phyloP scores from a whole-genome alignment of 1,284 basidiomycete species.

The Termitomyces sp. region DNA sequence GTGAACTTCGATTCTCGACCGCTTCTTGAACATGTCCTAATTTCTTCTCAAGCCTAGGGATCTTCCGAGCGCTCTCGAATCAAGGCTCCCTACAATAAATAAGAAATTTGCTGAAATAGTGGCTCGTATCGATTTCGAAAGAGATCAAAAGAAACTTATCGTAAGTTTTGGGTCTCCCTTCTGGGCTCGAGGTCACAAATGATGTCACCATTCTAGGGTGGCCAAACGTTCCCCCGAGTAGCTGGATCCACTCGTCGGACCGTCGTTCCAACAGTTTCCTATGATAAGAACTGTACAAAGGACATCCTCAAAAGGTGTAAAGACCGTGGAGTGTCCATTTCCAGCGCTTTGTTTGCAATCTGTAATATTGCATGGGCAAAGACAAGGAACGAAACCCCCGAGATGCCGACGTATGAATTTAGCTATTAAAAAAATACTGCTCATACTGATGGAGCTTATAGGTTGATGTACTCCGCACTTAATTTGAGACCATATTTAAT shows the following conservation, averaged over 20 bases:
- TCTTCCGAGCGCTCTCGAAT: constrained; percentile 53
- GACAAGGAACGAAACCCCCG: constrained; percentile 34
- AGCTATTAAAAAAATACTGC: background rate
- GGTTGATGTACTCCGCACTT: constrained; percentile 77
- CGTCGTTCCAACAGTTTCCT: constrained; percentile 59
- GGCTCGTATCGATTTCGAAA: constrained; percentile 52
- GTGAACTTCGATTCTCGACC: constrained; percentile 20
- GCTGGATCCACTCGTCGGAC: constrained; percentile 49
- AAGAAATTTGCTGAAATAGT: constrained; percentile 40
- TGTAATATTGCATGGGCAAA: constrained; percentile 71
- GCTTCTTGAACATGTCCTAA: background rate
- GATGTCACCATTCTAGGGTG: constrained; percentile 40
- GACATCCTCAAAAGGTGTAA: constrained; percentile 64
- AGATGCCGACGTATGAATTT: constrained; percentile 37
- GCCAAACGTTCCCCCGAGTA: constrained; percentile 58
- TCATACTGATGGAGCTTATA: constrained; percentile 17
- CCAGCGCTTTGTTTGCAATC: constrained; percentile 69
- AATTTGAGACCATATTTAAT: constrained; percentile 64
- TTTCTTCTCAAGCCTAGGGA: constrained; percentile 22
- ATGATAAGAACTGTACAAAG: constrained; percentile 50
- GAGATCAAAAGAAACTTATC: constrained; percentile 46
- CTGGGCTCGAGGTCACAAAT: background rate
- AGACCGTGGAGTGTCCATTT: constrained; percentile 65
- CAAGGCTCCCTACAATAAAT: constrained; percentile 38
- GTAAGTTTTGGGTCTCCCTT: constrained; percentile 24